Evolutionary conservation across 768 basidiomycete genomes (phyloP), one percentile per base, ranked within the genome.

Genomic region (Kockovaella imperatae): DNA sequence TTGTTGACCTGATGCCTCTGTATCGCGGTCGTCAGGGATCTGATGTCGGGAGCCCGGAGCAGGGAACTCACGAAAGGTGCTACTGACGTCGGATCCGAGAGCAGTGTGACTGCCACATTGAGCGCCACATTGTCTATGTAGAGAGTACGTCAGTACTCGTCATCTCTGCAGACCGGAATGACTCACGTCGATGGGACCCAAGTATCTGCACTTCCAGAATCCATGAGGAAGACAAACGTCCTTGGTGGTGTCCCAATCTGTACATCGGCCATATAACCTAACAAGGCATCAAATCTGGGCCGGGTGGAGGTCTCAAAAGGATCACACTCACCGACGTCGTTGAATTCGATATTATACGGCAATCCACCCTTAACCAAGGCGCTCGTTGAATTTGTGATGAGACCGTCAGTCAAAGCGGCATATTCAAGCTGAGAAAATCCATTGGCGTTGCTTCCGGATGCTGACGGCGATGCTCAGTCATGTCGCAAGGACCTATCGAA

Each of bases 171-270:
- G 14, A 13, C 17, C 21, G 11, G 10, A n/a, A 31, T 29, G 40
- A 47, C 32, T 32, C 38, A 56, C 56, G 50, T 36, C 11, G 57
- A 41, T 18, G 56, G 46, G 25, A 82, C 80, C 81, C 82, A 83
- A 30, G 80, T 68, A 68, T 84, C 83, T 8, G 82, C 80, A 11
- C 79, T 80, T 24, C 83, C 83, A 26, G 80, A 81, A 66, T 84
- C 83, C 79, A 84, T 80, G 17, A 84, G 73, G 44, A 84, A 65
- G 24, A 72, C 62, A 60, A 80, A 83, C 51, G 77, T 61, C 28
- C 62, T 74, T 7, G 79, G 76, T 18, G 83, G 83, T 0, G 80
- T 83, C n/a, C 83, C 83, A 39, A 84, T 76, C 59, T 81, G 77
- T 10, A 84, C 57, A 24, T 70, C 68, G 3, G 72, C 72, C 28